Conservation (phyloP, 495 filamentous ascomycete species). For the Penicillium pancosmium region DNA sequence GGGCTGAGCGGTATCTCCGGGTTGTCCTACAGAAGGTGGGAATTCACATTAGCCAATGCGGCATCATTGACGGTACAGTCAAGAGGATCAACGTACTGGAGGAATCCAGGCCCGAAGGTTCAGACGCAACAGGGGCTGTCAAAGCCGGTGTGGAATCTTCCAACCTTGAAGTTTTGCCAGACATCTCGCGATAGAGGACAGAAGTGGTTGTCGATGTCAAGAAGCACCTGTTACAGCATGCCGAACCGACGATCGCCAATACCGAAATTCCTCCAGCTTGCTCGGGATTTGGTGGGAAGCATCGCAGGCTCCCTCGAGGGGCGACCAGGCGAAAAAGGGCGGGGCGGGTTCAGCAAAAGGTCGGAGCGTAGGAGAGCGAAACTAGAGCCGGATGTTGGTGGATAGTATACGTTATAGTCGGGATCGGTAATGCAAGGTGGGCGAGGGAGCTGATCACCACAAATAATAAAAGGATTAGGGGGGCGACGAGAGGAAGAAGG, state of each 20-base stretch:
- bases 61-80: background rate
- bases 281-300: slow-evolving; percentile 24
- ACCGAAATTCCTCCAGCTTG: slow-evolving; percentile 30
- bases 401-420: slow-evolving; percentile 1
- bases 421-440: background rate
- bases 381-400: background rate
- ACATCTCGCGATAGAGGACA: slow-evolving; percentile 29
- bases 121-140: slow-evolving; percentile 2
- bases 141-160: slow-evolving; percentile 13
- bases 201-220: slow-evolving; percentile 16
- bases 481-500: background rate
- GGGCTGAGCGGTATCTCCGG: slow-evolving; percentile 23
- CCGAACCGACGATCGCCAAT: slow-evolving; percentile 26
- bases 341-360: slow-evolving; percentile 3
- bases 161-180: slow-evolving; percentile 22
- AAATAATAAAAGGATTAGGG: background rate
- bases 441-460: background rate
- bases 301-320: slow-evolving; percentile 25
- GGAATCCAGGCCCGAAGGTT: slow-evolving; percentile 12
- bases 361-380: slow-evolving; percentile 2
- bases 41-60: slow-evolving; percentile 2
- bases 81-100: slow-evolving; percentile 18
- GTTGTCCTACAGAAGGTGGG: slow-evolving; percentile 19
- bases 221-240: slow-evolving; percentile 29
- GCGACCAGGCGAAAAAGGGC: slow-evolving; percentile 1